Conservation (phyloP, 176 grass and related monocot genomes). For the Triticum dicoccoides region DNA sequence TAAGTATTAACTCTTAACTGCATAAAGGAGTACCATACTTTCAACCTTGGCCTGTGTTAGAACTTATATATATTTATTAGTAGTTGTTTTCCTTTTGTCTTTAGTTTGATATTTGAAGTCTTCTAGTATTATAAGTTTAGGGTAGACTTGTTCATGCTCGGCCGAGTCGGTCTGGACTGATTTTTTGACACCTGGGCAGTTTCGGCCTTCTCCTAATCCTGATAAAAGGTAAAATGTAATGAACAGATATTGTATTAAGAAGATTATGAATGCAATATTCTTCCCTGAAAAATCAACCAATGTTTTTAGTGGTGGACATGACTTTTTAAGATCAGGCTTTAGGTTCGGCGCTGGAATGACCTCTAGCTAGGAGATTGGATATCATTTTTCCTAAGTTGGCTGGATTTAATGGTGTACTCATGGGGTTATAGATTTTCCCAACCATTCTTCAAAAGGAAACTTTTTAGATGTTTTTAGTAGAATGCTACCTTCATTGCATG, state of each 20-base stretch:
- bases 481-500: conserved; percentile 15
- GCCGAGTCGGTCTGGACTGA: background rate
- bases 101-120: conserved; percentile 16
- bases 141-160: background rate
- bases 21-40: background rate
- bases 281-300: background rate
- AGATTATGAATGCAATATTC: background rate
- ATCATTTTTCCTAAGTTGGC: background rate
- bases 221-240: background rate
- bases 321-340: background rate
- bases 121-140: background rate
- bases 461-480: background rate
- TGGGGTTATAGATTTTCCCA: background rate
- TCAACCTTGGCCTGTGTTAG: background rate
- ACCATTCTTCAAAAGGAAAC: background rate
- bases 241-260: background rate
- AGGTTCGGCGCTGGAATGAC: background rate
- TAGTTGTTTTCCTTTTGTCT: background rate
- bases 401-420: background rate
- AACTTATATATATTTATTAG: background rate
- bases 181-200: background rate
- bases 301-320: background rate
- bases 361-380: background rate
- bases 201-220: background rate
- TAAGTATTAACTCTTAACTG: background rate